A percentile compares a stretch with the other conserved stretches of the same genome.
These are phyloP conservation scores for Coemansia sp. DNA, from an alignment of 192 early-diverging fungal genomes.

Conservation along the genomic window DNA sequence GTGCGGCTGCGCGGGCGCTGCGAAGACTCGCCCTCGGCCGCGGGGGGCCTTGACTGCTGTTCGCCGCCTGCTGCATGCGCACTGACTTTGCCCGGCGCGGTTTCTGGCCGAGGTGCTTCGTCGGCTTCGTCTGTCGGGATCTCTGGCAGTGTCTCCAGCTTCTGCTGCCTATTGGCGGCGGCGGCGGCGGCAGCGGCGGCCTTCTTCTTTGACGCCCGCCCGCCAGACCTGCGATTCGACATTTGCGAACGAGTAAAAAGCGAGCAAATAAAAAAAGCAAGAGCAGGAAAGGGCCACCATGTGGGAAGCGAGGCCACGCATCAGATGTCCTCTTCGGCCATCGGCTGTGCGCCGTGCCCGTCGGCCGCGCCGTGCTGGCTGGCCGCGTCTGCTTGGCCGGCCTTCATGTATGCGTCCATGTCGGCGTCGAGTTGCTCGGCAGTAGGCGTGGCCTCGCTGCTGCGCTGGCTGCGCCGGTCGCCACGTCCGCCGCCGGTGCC, in stretches of 20 bases:
- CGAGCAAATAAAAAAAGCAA: neutral
- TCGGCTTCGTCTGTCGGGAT: slow-evolving; percentile 9
- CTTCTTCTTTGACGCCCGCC: neutral
- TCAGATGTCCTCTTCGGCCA: neutral
- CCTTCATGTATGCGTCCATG: slow-evolving; percentile 40
- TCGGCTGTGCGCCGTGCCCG: neutral
- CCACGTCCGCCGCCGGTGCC: neutral
- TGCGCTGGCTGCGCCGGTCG: neutral
- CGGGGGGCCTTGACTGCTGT: neutral
- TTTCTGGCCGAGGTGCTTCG: neutral
- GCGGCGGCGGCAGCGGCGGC: neutral
- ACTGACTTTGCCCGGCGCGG: neutral
- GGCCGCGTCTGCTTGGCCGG: neutral
- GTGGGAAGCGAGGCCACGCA: no score
- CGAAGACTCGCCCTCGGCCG: slow-evolving; percentile 3
- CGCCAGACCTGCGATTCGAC: slow-evolving; percentile 6
- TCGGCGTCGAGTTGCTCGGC: slow-evolving; percentile 41
- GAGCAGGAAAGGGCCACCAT: no score
- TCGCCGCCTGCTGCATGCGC: neutral
- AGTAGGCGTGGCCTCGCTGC: slow-evolving; percentile 5
- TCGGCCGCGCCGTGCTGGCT: slow-evolving; percentile 4
- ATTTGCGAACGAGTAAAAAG: neutral
- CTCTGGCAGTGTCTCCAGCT: slow-evolving; percentile 37
- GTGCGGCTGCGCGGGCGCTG: slow-evolving; percentile 29
- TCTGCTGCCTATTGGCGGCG: no score